Base-by-base conservation (phyloP, 2,329 filamentous ascomycete species). In the Arthroderma sp. region DNA sequence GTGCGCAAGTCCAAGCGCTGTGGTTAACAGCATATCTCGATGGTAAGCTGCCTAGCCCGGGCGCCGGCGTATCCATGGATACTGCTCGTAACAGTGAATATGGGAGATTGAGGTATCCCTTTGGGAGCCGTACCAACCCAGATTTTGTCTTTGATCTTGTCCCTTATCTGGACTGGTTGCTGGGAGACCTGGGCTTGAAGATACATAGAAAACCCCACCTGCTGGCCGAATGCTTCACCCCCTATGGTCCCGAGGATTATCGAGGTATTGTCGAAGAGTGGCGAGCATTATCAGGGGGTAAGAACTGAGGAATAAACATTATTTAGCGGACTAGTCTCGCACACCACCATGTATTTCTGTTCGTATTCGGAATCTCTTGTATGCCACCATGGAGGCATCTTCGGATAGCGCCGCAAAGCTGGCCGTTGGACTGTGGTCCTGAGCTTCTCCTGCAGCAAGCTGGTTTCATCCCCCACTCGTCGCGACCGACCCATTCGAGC, bases 101-200 rank as follows among this genome's bases (percentile, higher is more conserved):
- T 57, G 80, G 80, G 4, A 77, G 72, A 51, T 81, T 80, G 73
- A 71, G 83, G 28, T 83, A 83, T 53, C 62, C 59, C 0, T 79
- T 77, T 54, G 82, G 82, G 1, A 68, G 66, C 7, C 54, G 57
- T 15, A 43, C 29, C 1, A 42, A 46, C 1, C 62, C 63, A 0
- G 82, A 85, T 58, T 80, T 87, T 51, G 78, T 84, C 11, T 88
- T 89, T 55, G 85, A 91, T 59, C 74, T 74, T 0, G 58, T 89
- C 44, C 82, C 82, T 3, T 91, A 86, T 55, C 58, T 86, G 11
- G 83, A 88, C 59, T 55, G 80, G 55, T 58, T 89, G 56, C 57
- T 84, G 48, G 63, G 65, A 4, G 83, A 89, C 58, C 54, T 88
- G 45, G 81, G 76, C 0, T 59, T 87, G 44, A 64, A 70, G 11